These are phyloP conservation scores for Maudiozyma barnettii DNA, from an alignment of 805 yeast genomes.

Conservation along the genomic window DNA sequence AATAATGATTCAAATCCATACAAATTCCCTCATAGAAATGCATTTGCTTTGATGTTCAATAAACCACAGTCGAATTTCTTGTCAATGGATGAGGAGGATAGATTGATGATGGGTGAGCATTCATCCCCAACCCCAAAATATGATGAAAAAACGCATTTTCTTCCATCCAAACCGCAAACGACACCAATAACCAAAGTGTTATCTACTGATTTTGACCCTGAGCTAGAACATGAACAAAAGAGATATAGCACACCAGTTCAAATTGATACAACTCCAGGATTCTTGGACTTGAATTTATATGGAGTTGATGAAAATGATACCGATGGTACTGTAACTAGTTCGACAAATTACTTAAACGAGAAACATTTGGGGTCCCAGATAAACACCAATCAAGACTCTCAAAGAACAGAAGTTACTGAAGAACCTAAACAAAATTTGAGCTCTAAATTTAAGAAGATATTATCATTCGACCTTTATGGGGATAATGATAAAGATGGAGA, in stretches of 20 bases:
- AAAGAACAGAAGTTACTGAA: not conserved
- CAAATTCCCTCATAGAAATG: slow-evolving; percentile 1
- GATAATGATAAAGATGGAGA: slow-evolving; percentile 17
- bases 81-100: slow-evolving; percentile 24
- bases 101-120: slow-evolving; percentile 21
- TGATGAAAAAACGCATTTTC: not conserved
- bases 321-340: not conserved
- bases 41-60: slow-evolving; percentile 9
- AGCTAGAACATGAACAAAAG: not conserved
- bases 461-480: slow-evolving; percentile 26
- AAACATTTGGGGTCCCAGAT: not conserved
- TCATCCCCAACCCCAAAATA: too few species aligned
- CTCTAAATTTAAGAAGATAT: slow-evolving; percentile 20
- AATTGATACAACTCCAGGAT: not conserved
- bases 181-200: not conserved
- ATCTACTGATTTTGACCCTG: not conserved
- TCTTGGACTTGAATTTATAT: slow-evolving; percentile 1
- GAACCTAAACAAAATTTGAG: slow-evolving; percentile 5
- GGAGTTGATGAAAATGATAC: slow-evolving; percentile 6
- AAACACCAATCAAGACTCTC: not conserved
- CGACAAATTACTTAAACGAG: not conserved
- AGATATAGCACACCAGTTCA: not conserved
- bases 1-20: not conserved
- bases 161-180: not conserved
- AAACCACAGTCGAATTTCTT: slow-evolving; percentile 4